Conservation (phyloP, 2,329 filamentous ascomycete species). For the Ophioceras dolichostomum region DNA sequence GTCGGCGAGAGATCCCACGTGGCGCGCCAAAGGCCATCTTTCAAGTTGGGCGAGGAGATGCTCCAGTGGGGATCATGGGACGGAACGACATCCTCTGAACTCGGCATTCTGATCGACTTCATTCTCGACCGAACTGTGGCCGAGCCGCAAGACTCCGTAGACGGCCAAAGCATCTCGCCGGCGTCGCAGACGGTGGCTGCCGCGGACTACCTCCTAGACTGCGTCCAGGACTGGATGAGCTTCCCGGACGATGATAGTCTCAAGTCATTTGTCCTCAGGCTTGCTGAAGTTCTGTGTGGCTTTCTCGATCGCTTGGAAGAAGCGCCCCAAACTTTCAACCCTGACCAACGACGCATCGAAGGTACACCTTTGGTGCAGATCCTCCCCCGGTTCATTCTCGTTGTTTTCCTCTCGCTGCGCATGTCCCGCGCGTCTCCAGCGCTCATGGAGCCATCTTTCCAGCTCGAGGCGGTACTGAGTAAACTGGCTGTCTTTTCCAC, state of each 20-base stretch:
- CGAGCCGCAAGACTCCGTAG: conserved; percentile 30
- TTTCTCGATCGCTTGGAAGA: conserved; percentile 25
- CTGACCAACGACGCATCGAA: conserved; percentile 12
- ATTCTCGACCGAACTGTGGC: conserved; percentile 31
- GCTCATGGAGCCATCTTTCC: conserved; percentile 23
- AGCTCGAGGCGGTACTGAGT: conserved; percentile 36
- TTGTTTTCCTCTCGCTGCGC: conserved; percentile 24
- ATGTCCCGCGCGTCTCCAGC: conserved; percentile 25
- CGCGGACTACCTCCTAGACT: conserved; percentile 32
- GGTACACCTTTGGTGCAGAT: conserved; percentile 23
- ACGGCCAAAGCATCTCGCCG: too few species aligned
- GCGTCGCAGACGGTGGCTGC: conserved; percentile 19
- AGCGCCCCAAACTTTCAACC: conserved; percentile 1
- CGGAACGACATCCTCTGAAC: conserved; percentile 44
- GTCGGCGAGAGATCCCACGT: conserved; percentile 15
- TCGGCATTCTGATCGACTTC: conserved; percentile 50
- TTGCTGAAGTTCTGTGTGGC: conserved; percentile 26
- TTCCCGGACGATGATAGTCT: conserved; percentile 21
- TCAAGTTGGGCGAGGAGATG: conserved; percentile 32
- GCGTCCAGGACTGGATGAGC: conserved; percentile 29
- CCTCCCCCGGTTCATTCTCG: conserved; percentile 22
- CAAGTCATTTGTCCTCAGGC: conserved; percentile 29
- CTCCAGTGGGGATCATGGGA: conserved; percentile 47
- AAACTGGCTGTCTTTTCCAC: conserved; percentile 24
- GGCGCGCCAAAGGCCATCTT: conserved; percentile 21